A percentile compares a stretch with the other conserved stretches of the same genome.
Evolutionary conservation across 1,139 yeast genomes (phyloP).

Genomic region (Scheffersomyces illinoinensis): DNA sequence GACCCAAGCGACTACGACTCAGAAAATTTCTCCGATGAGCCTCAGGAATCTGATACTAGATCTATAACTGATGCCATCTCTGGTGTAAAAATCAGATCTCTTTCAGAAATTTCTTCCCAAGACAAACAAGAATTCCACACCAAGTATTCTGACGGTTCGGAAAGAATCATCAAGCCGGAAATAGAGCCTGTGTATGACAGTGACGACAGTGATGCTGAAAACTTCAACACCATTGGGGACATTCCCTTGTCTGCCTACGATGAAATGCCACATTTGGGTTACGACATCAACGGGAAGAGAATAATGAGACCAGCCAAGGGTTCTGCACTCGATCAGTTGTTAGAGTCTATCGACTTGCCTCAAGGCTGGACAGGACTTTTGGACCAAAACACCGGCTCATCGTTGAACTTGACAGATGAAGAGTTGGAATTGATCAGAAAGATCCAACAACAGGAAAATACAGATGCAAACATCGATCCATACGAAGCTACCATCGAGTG

Average conservation of each 20-base stretch:
- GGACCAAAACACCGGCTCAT: constrained; percentile 87
- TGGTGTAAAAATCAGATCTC: constrained; percentile 51
- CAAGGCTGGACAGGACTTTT: constrained; percentile 98
- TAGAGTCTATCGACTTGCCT: constrained; percentile 90
- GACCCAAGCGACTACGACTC: constrained; percentile 38
- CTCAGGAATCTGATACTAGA: constrained; percentile 40
- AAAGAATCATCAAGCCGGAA: constrained; percentile 79
- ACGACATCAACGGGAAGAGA: constrained; percentile 94
- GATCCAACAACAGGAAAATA: constrained; percentile 81
- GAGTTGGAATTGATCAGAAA: constrained; percentile 87
- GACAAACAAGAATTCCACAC: constrained; percentile 40
- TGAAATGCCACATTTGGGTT: constrained; percentile 96
- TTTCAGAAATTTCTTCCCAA: constrained; percentile 37
- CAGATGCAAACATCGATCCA: constrained; percentile 80
- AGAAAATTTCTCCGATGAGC: constrained; percentile 51
- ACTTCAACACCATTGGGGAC: constrained; percentile 87
- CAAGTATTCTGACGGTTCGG: constrained; percentile 76
- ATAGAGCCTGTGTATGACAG: constrained; percentile 90
- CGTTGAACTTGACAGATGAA: constrained; percentile 81
- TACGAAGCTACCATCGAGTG: constrained; percentile 94
- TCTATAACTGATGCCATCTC: constrained; percentile 58
- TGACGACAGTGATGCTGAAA: constrained; percentile 89
- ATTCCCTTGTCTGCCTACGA: constrained; percentile 92
- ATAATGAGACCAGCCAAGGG: constrained; percentile 99
- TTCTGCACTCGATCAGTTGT: constrained; percentile 83